phyloP scores from a whole-genome alignment of 495 filamentous ascomycete species.

The Lasiosphaeria miniovina region DNA sequence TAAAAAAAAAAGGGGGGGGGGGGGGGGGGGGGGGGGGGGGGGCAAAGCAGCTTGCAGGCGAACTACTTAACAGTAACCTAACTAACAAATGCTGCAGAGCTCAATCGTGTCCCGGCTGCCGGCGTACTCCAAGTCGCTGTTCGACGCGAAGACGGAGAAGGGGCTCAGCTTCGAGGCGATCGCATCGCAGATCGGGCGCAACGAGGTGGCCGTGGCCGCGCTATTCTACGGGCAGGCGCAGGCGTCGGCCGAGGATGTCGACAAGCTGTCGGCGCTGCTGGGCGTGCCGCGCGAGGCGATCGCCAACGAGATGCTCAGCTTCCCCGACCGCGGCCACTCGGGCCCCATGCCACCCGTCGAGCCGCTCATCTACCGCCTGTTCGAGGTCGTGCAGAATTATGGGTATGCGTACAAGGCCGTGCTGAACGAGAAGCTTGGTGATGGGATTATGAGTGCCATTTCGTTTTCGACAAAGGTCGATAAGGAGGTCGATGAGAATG shows the following conservation, averaged over 20 bases:
- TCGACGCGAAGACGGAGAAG: conserved; percentile 74
- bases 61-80: background rate
- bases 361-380: conserved; percentile 89
- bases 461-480: conserved; percentile 90
- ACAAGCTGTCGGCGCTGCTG: conserved; percentile 66
- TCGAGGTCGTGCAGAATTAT: conserved; percentile 98
- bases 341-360: conserved; percentile 94
- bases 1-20: no score
- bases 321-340: conserved; percentile 77
- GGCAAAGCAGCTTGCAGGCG: no score
- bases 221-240: conserved; percentile 93
- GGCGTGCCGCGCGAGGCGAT: conserved; percentile 57
- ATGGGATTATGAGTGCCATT: conserved; percentile 98
- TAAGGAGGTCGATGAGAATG: conserved; percentile 87
- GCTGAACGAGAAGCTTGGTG: conserved; percentile 97
- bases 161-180: conserved; percentile 80
- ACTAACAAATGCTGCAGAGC: conserved; percentile 28
- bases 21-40: no score
- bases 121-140: conserved; percentile 68
- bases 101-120: conserved; percentile 56
- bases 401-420: conserved; percentile 96
- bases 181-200: conserved; percentile 69
- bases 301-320: conserved; percentile 61
- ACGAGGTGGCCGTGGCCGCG: conserved; percentile 87
- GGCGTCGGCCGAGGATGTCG: conserved; percentile 74